Base-by-base conservation (phyloP, 768 basidiomycete genomes). In the Strobilomyces echinocephalus region DNA sequence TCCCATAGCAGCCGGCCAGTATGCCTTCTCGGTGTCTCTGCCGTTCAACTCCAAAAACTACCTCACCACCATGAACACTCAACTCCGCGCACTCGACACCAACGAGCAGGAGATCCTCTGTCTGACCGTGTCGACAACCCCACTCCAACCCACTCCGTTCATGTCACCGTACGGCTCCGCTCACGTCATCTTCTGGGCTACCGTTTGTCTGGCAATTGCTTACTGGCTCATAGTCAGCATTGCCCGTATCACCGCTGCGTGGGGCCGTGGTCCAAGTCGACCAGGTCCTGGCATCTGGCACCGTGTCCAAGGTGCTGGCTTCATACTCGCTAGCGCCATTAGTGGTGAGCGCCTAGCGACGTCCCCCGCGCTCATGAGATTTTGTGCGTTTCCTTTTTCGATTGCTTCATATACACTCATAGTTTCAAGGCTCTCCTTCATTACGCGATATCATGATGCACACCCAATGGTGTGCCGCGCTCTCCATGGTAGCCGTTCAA, bases 401-500 rank as follows among this genome's bases (percentile, higher is more conserved):
- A 42, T 36, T 48, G 21, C 56, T 34, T 55, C 60, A 41, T 44
- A 53, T 33, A 52, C 30, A 24, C 60, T 63, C 47, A 63, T 52
- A 20, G 15, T 51, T 38, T 18, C 28, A 54, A 94, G 93, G 87
- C 60, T 95, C 97, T 0, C 95, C 97, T 2, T 91, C 92, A 7
- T 73, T 95, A 72, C 78, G 94, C 49, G 97, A 99, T 69, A 79
- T 99, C 47, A 80, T 97, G 46, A 88, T 92, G 69, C 92, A 95
- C 63, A 89, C 94, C 0, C 94, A 97, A 60, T 97, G 90, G 88
- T 91, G 88, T 67, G 81, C 91, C 38, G 80, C 86, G 31, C 75
- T 99, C 14, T 84, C 84, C 31, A 95, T 97, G 89, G 84, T 98
- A 50, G 91, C 95, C 33, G 92, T 98, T 20, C 80, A 91, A 66